Evolutionary conservation across 2,329 filamentous ascomycete species (phyloP).

Genomic region (Verticillium isaacii): DNA sequence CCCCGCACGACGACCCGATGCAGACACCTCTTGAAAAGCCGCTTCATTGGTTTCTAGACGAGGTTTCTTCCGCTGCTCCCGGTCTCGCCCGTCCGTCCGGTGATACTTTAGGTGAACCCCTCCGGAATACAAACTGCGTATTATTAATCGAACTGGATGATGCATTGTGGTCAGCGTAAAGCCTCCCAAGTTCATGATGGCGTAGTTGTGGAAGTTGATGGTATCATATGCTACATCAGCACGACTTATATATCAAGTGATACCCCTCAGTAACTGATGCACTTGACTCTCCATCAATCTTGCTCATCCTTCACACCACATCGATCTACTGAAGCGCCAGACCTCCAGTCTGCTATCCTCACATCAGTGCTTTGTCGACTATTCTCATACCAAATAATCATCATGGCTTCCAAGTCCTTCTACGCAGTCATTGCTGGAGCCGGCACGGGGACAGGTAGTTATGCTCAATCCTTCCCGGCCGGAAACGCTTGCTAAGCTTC

Average conservation of each 20-base stretch:
- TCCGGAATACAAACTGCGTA: background rate
- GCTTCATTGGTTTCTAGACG: no score
- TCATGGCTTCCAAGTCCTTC: constrained; percentile 30
- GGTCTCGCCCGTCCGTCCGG: no score
- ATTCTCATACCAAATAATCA: background rate
- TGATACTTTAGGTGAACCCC: background rate
- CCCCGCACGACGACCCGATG: no score
- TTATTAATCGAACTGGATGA: background rate
- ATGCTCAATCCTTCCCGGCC: background rate
- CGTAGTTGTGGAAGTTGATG: background rate
- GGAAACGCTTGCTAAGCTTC: background rate
- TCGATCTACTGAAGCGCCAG: no score
- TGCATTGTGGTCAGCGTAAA: background rate
- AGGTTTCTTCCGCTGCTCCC: background rate
- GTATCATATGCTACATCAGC: background rate
- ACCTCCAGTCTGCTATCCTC: no score
- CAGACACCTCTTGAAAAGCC: no score
- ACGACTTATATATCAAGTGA: background rate
- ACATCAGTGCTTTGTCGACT: no score
- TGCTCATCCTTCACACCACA: background rate
- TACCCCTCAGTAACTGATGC: background rate
- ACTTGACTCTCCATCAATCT: background rate
- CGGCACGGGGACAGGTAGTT: constrained; percentile 60
- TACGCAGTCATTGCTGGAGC: constrained; percentile 68
- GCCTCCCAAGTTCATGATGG: background rate